These are phyloP conservation scores for Wickerhamomyces pijperi DNA, from an alignment of 805 yeast species.

Conservation along the genomic window DNA sequence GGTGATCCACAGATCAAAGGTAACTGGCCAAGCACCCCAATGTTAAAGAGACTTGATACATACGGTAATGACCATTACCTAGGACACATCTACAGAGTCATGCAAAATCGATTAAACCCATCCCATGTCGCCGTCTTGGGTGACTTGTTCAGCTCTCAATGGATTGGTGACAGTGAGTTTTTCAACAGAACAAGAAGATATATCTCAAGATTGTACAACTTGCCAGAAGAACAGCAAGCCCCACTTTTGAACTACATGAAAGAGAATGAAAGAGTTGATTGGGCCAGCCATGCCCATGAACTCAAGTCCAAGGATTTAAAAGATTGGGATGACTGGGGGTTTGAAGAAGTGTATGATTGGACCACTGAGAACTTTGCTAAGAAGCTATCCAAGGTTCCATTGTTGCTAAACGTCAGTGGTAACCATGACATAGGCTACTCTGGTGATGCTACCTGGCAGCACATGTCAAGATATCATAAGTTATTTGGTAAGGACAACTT, in stretches of 20 bases:
- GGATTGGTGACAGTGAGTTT: constrained; percentile 87
- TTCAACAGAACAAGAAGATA: constrained; percentile 68
- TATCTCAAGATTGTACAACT: constrained; percentile 56
- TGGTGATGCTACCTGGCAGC: constrained; percentile 90
- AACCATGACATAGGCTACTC: constrained; percentile 94
- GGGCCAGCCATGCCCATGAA: constrained; percentile 33
- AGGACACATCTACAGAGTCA: constrained; percentile 67
- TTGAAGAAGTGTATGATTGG: constrained; percentile 66
- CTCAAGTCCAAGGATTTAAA: constrained; percentile 18
- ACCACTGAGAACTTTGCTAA: constrained; percentile 22
- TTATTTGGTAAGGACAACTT: constrained; percentile 81
- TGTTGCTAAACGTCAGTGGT: constrained; percentile 79
- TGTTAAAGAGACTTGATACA: constrained; percentile 68
- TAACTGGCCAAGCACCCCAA: constrained; percentile 58
- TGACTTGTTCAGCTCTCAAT: constrained; percentile 85
- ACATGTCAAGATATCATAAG: constrained; percentile 64
- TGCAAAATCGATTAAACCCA: constrained; percentile 59
- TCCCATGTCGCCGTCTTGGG: constrained; percentile 85
- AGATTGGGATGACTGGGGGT: constrained; percentile 22
- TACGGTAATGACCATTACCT: constrained; percentile 83
- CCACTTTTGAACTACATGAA: constrained; percentile 36
- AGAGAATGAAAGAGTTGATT: constrained; percentile 43
- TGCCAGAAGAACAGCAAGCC: constrained; percentile 38
- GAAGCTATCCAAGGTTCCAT: constrained; percentile 36
- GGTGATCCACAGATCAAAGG: constrained; percentile 99